Evolutionary conservation across 768 basidiomycete genomes (phyloP).

Genomic region (Tylopilus balloui): DNA sequence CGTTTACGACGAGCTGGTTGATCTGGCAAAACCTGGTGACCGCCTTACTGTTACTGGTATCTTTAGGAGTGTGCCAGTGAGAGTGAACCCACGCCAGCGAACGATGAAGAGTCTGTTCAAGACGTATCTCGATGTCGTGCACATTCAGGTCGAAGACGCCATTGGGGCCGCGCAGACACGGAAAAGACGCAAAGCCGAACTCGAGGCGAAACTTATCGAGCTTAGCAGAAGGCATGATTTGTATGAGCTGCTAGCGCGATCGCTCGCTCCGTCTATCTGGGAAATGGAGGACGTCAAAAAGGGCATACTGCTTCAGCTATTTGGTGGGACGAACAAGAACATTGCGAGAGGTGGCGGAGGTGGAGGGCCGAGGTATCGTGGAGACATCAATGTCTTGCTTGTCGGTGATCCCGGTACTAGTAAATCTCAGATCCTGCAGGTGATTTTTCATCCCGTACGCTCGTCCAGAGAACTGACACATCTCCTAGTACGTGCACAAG

Average conservation of each 20-base stretch:
- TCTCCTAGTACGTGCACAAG: slow-evolving; percentile 88
- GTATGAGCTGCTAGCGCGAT: slow-evolving; percentile 79
- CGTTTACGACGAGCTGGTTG: slow-evolving; percentile 98
- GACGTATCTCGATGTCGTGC: slow-evolving; percentile 95
- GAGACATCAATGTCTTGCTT: slow-evolving; percentile 95
- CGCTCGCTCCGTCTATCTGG: slow-evolving; percentile 93
- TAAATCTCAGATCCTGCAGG: slow-evolving; percentile 94
- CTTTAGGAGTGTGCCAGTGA: slow-evolving; percentile 92
- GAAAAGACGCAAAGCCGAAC: slow-evolving; percentile 53
- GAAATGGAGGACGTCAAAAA: slow-evolving; percentile 99
- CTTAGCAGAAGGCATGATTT: slow-evolving; percentile 74
- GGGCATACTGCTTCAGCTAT: slow-evolving; percentile 91
- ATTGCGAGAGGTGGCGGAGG: slow-evolving; percentile 90
- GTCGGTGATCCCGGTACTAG: slow-evolving; percentile 97
- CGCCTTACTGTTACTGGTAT: slow-evolving; percentile 88
- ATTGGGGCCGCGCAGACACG: slow-evolving; percentile 34
- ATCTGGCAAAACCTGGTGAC: slow-evolving; percentile 95
- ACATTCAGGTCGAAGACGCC: slow-evolving; percentile 62
- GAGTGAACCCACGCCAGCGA: slow-evolving; percentile 88
- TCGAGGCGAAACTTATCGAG: slow-evolving; percentile 73
- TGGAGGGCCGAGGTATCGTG: slow-evolving; percentile 93
- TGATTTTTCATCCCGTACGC: slow-evolving; percentile 29
- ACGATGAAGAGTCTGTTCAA: slow-evolving; percentile 95
- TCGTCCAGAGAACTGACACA: neutral
- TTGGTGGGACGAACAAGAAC: slow-evolving; percentile 97